phyloP scores from a whole-genome alignment of 2,329 filamentous ascomycete species.

The Aspergillus sp. region DNA sequence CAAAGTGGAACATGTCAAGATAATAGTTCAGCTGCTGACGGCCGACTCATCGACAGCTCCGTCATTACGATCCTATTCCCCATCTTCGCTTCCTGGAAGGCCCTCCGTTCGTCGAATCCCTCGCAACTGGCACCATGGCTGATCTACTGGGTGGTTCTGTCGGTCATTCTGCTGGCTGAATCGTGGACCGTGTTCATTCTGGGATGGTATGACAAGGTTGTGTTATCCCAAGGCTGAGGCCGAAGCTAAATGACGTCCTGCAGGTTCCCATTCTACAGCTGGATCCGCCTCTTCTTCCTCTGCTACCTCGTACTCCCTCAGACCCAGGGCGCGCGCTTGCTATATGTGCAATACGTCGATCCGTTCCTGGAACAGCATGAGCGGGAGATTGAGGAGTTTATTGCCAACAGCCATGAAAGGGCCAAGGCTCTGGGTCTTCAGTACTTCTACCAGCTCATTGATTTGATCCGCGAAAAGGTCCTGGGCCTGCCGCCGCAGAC shows the following conservation, averaged over 20 bases:
- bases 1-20: neutral
- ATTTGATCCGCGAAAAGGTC: slow-evolving; percentile 65
- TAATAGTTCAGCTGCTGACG: neutral
- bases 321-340: slow-evolving; percentile 80
- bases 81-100: slow-evolving; percentile 96
- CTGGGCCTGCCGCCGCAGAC: slow-evolving; percentile 65
- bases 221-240: neutral
- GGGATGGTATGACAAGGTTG: slow-evolving; percentile 53
- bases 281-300: slow-evolving; percentile 77
- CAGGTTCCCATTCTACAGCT: slow-evolving; percentile 88
- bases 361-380: slow-evolving; percentile 87
- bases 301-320: slow-evolving; percentile 95
- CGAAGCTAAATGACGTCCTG: neutral
- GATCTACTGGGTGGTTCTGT: slow-evolving; percentile 97
- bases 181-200: slow-evolving; percentile 84
- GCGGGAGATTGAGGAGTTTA: slow-evolving; percentile 80
- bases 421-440: slow-evolving; percentile 68
- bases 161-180: slow-evolving; percentile 72
- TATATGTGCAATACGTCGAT: slow-evolving; percentile 81
- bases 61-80: slow-evolving; percentile 87
- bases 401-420: slow-evolving; percentile 71
- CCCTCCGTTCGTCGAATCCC: slow-evolving; percentile 84
- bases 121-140: slow-evolving; percentile 92
- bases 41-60: slow-evolving; percentile 52
- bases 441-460: slow-evolving; percentile 65